These are phyloP conservation scores for Falciphora oryzae DNA, from an alignment of 2,329 filamentous ascomycete genomes.

Conservation along the genomic window DNA sequence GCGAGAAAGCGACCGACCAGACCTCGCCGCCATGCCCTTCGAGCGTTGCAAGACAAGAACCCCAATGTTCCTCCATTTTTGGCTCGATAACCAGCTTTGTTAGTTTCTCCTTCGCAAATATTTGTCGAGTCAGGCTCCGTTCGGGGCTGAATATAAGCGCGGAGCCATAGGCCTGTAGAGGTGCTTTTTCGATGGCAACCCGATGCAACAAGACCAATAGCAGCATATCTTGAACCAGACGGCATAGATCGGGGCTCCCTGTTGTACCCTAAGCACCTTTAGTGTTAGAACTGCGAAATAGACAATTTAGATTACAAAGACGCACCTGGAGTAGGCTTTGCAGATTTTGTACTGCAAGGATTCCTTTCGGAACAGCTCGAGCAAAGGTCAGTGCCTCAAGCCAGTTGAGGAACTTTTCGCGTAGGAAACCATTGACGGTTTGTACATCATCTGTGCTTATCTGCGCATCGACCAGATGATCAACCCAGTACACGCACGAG, in stretches of 20 bases:
- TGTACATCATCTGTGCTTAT: constrained; percentile 16
- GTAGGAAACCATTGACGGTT: constrained; percentile 26
- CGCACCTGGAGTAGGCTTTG: constrained; percentile 13
- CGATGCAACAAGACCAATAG: constrained; percentile 24
- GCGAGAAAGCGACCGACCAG: too few species aligned
- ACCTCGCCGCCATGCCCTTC: too few species aligned
- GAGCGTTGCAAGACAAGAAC: too few species aligned
- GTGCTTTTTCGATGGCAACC: constrained; percentile 21
- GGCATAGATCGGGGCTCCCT: constrained; percentile 8
- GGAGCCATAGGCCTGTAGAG: constrained; percentile 29
- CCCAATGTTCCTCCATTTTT: background rate
- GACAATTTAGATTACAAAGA: background rate
- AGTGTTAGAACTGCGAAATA: background rate
- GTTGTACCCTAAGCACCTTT: constrained; percentile 2
- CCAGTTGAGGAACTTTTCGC: constrained; percentile 33
- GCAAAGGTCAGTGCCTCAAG: constrained; percentile 35
- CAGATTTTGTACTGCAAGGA: constrained; percentile 20
- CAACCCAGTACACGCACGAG: constrained; percentile 28
- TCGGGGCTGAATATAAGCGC: constrained; percentile 27
- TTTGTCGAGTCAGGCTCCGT: constrained; percentile 16
- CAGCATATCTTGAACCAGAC: constrained; percentile 23
- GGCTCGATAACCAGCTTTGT: constrained; percentile 13
- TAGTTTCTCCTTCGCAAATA: constrained; percentile 16
- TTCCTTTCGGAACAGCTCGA: constrained; percentile 19
- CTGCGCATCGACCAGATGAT: constrained; percentile 21